These are phyloP conservation scores for Penicillium sp. DNA, from an alignment of 2,329 filamentous ascomycete species.

Conservation along the genomic window DNA sequence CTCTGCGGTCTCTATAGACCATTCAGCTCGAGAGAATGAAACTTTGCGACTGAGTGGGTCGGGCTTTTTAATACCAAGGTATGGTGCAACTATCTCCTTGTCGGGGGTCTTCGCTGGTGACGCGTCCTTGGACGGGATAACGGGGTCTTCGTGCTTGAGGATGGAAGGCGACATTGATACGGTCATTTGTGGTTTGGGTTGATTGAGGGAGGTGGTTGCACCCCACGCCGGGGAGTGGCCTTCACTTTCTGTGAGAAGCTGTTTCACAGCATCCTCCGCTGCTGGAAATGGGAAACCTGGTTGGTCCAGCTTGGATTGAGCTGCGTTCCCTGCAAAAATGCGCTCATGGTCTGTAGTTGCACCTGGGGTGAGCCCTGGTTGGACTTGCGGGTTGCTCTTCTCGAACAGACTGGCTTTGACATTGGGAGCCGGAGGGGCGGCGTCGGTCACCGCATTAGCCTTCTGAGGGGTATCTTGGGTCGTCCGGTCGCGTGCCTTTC, in stretches of 20 bases:
- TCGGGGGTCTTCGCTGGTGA: constrained; percentile 19
- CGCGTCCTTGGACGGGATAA: constrained; percentile 21
- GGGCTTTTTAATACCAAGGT: constrained; percentile 14
- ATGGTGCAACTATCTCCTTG: constrained; percentile 7
- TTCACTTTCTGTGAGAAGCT: constrained; percentile 66
- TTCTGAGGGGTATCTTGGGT: constrained; percentile 36
- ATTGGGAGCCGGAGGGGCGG: constrained; percentile 23
- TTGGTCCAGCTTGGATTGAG: constrained; percentile 25
- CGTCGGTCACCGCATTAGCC: constrained; percentile 25
- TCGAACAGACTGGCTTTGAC: constrained; percentile 38
- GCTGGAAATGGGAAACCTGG: constrained; percentile 32
- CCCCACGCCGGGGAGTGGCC: constrained; percentile 77
- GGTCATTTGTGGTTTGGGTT: constrained; percentile 73
- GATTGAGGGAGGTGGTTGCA: constrained; percentile 61
- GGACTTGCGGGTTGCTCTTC: constrained; percentile 21
- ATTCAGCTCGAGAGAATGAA: constrained; percentile 73
- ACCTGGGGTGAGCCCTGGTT: constrained; percentile 37
- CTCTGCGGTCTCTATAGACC: constrained; percentile 79
- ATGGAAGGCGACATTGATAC: constrained; percentile 74
- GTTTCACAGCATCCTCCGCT: constrained; percentile 41
- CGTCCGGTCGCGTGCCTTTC: constrained; percentile 40
- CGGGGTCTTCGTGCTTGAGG: constrained; percentile 61
- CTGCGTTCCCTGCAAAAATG: constrained; percentile 35
- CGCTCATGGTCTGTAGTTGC: constrained; percentile 44
- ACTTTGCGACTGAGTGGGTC: constrained; percentile 57